These are phyloP conservation scores for Tricholoma flavovirens DNA, from an alignment of 768 basidiomycete species.

Conservation along the genomic window DNA sequence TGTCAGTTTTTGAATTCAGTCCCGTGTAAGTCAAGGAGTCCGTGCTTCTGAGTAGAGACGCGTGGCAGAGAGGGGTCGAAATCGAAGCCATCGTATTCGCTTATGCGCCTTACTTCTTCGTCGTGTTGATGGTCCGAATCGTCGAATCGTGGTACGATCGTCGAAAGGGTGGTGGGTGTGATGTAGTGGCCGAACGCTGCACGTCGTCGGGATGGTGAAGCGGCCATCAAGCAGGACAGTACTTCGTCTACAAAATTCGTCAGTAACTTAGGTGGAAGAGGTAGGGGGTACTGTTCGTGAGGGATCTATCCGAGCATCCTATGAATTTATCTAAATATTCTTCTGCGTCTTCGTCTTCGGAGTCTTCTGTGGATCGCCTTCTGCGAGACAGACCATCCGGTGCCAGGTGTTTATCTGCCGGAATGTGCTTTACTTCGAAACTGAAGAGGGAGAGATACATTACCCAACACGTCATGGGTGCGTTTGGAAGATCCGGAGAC, in stretches of 20 bases:
- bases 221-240: too few species aligned
- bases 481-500: slow-evolving; percentile 32
- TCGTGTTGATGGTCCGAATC: too few species aligned
- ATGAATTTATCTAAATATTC: too few species aligned
- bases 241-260: too few species aligned
- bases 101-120: background rate
- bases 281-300: background rate
- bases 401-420: slow-evolving; percentile 20
- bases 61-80: too few species aligned
- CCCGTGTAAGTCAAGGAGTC: slow-evolving; percentile 12
- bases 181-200: too few species aligned
- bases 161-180: too few species aligned
- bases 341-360: slow-evolving; percentile 23
- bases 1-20: too few species aligned
- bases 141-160: background rate
- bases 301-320: background rate
- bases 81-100: background rate
- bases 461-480: slow-evolving; percentile 33
- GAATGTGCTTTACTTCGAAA: slow-evolving; percentile 31
- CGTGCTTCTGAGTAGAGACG: background rate
- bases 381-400: slow-evolving; percentile 32
- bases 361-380: slow-evolving; percentile 1
- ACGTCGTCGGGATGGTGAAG: too few species aligned
- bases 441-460: slow-evolving; percentile 28
- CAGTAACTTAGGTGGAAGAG: too few species aligned